Conservation (phyloP, 139 green algal species). For the Chlorella sp. region DNA sequence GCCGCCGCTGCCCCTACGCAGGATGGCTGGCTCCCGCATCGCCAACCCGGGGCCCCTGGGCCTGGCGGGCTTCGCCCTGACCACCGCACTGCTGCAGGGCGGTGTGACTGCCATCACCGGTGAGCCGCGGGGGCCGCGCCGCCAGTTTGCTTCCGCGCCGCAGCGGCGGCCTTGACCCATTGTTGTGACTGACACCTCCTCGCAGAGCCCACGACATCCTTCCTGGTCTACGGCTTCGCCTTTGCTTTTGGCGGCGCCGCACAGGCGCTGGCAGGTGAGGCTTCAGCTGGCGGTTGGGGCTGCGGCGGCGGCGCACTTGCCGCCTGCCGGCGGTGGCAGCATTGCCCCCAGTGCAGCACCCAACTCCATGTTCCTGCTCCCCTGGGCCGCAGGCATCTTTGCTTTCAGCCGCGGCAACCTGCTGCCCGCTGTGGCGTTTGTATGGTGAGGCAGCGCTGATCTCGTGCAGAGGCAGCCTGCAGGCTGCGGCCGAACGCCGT, state of each 20-base stretch:
- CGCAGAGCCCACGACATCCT: neutral
- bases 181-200: neutral
- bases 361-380: slow-evolving; percentile 53
- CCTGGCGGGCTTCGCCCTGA: slow-evolving; percentile 41
- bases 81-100: slow-evolving; percentile 20
- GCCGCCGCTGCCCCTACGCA: neutral
- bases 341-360: slow-evolving; percentile 44
- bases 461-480: too few relatives aligned
- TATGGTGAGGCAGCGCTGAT: too few relatives aligned
- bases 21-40: neutral
- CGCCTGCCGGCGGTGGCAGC: neutral
- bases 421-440: slow-evolving; percentile 73
- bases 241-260: slow-evolving; percentile 1
- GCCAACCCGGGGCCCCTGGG: slow-evolving; percentile 36
- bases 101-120: slow-evolving; percentile 24
- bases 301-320: too few relatives aligned
- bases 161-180: neutral
- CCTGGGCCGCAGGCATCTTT: slow-evolving; percentile 67
- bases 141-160: too few relatives aligned
- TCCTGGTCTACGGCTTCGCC: neutral
- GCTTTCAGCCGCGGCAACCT: slow-evolving; percentile 67
- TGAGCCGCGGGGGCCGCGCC: neutral
- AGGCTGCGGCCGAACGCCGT: too few relatives aligned
- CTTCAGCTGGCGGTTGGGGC: too few relatives aligned
- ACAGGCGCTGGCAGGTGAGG: slow-evolving; percentile 8